Conservation (phyloP, 2,329 filamentous ascomycete genomes). For the Exophiala sideris region DNA sequence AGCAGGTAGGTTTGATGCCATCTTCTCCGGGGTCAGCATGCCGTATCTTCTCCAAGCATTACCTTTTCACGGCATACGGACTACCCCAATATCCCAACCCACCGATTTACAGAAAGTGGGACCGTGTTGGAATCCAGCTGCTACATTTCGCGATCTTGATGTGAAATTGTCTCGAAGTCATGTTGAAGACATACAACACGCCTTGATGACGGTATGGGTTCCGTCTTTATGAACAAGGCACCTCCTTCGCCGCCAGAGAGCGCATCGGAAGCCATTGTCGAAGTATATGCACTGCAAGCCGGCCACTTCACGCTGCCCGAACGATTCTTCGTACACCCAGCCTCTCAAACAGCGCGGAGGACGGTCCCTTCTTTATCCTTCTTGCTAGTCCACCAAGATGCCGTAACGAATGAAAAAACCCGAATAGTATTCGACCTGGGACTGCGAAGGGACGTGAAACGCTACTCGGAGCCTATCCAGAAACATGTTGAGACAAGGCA, state of each 20-base stretch:
- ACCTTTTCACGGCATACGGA: neutral
- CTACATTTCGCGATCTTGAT: neutral
- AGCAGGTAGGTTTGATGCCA: no score
- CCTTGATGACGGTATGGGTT: constrained; percentile 18
- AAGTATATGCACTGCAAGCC: constrained; percentile 38
- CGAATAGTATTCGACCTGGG: constrained; percentile 32
- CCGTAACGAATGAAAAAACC: constrained; percentile 17
- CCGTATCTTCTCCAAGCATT: neutral
- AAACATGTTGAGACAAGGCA: constrained; percentile 30
- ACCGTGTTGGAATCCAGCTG: constrained; percentile 8
- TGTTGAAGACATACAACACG: constrained; percentile 1
- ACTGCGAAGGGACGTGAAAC: constrained; percentile 28
- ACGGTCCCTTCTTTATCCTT: constrained; percentile 35
- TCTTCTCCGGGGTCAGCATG: constrained; percentile 3
- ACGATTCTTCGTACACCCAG: constrained; percentile 31
- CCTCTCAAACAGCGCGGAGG: constrained; percentile 22
- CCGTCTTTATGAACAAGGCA: constrained; percentile 15
- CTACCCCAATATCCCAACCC: constrained; percentile 1
- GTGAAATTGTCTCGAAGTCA: constrained; percentile 1
- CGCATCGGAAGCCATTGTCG: constrained; percentile 28
- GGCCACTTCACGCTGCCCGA: constrained; percentile 31
- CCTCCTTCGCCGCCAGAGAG: constrained; percentile 23
- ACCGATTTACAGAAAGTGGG: constrained; percentile 12
- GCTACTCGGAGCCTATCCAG: constrained; percentile 28
- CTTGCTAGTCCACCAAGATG: constrained; percentile 29